Evolutionary conservation across 352 stramenopile genomes (phyloP).

Genomic region (Phytophthora citrophthora): DNA sequence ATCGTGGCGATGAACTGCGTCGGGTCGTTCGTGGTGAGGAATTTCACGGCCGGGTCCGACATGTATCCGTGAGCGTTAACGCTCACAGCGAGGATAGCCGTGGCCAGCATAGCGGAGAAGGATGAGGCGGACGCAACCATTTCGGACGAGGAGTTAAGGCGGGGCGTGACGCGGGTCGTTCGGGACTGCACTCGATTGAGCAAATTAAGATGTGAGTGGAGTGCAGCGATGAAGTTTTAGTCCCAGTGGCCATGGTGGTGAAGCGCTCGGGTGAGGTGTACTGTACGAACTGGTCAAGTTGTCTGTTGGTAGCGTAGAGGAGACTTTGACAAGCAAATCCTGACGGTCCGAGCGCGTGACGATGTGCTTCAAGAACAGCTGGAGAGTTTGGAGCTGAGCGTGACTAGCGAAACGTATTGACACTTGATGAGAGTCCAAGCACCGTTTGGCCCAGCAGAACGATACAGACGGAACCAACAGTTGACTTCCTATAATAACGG

Average conservation of each 20-base stretch:
- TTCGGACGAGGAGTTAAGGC: conserved; percentile 1
- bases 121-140: conserved; percentile 27
- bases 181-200: conserved; percentile 19
- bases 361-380: conserved; percentile 17
- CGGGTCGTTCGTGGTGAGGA: conserved; percentile 25
- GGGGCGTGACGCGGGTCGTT: neutral
- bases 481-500: neutral
- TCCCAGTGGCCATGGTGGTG: conserved; percentile 3
- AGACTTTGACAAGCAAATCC: conserved; percentile 20
- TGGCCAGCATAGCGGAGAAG: conserved; percentile 23
- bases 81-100: conserved; percentile 8
- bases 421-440: conserved; percentile 10
- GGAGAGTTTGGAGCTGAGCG: neutral
- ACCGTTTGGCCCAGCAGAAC: conserved; percentile 14
- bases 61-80: conserved; percentile 33
- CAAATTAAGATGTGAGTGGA: conserved; percentile 34
- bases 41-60: conserved; percentile 31
- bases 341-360: conserved; percentile 10
- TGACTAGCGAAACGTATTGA: conserved; percentile 27
- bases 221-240: conserved; percentile 15
- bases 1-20: conserved; percentile 42
- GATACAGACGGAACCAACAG: neutral
- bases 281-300: neutral
- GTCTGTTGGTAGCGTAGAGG: conserved; percentile 9
- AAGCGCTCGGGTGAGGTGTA: neutral